A percentile compares a stretch with the other conserved stretches of the same genome.
These are phyloP conservation scores for Grosmannia serpens DNA, from an alignment of 2,329 filamentous ascomycete species.

Conservation along the genomic window DNA sequence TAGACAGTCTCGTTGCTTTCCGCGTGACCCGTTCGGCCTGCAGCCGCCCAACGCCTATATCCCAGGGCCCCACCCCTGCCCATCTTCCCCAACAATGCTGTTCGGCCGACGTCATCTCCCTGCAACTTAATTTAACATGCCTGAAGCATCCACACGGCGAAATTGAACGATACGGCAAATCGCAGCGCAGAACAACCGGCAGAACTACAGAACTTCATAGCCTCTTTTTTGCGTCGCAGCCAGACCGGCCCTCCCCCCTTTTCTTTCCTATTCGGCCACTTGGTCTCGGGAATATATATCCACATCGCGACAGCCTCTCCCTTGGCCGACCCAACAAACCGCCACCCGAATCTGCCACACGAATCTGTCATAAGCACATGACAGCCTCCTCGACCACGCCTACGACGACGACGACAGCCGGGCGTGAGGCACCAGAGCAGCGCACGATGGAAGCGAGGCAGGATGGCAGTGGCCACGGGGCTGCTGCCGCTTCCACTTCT, in stretches of 20 bases:
- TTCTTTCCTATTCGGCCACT: background rate
- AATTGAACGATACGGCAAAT: background rate
- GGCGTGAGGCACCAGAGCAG: background rate
- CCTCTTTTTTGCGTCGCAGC: background rate
- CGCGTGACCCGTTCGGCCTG: background rate
- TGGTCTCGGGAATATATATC: background rate
- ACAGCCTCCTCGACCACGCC: background rate
- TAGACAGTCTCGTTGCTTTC: background rate
- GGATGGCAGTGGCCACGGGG: background rate
- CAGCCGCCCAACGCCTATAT: background rate
- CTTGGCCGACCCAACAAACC: background rate
- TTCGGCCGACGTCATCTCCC: background rate
- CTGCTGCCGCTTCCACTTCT: no score
- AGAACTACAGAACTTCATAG: no score
- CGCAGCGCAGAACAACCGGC: background rate
- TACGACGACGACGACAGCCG: background rate
- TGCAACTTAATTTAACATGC: background rate
- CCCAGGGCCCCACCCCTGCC: background rate
- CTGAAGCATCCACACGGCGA: background rate
- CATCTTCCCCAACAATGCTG: background rate
- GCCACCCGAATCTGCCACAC: background rate
- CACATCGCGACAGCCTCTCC: background rate
- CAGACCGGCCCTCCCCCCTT: background rate
- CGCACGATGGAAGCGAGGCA: background rate
- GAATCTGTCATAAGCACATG: background rate